Evolutionary conservation across 805 yeast species (phyloP).

Genomic region (Jamesozyma piceae): DNA sequence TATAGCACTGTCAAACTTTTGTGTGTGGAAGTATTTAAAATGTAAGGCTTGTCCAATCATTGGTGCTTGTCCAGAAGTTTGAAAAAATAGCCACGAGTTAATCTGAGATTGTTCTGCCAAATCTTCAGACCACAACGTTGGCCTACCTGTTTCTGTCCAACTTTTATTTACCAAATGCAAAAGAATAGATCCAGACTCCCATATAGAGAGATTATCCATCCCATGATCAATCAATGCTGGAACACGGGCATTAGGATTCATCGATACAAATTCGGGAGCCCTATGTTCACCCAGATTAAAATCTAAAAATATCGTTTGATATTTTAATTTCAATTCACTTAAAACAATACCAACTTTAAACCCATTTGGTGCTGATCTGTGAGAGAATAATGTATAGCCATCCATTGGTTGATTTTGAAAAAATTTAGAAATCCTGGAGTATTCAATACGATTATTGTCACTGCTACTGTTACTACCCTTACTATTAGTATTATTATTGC

Average conservation of each 20-base stretch:
- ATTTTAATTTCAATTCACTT: conserved; percentile 70
- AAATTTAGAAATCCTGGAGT: conserved; percentile 56
- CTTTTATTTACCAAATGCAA: conserved; percentile 68
- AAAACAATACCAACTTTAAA: conserved; percentile 88
- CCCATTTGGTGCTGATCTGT: conserved; percentile 90
- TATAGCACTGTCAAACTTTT: conserved; percentile 77
- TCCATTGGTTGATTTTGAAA: conserved; percentile 68
- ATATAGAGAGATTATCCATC: conserved; percentile 67
- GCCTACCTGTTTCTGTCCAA: conserved; percentile 52
- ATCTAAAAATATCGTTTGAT: conserved; percentile 75
- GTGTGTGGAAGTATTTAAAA: conserved; percentile 82
- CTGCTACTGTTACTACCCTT: conserved; percentile 14
- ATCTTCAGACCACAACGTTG: conserved; percentile 67
- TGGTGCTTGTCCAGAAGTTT: conserved; percentile 94
- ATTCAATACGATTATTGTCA: conserved; percentile 23
- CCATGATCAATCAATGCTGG: conserved; percentile 90
- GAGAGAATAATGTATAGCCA: conserved; percentile 76
- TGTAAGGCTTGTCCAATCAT: conserved; percentile 97
- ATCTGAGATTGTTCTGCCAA: conserved; percentile 74
- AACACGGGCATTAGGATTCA: conserved; percentile 91
- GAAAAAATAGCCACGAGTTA: conserved; percentile 85
- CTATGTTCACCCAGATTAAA: conserved; percentile 84
- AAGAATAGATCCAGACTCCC: conserved; percentile 94
- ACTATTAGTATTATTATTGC: conserved; percentile 13
- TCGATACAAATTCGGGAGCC: conserved; percentile 86